Conservation (phyloP, 352 stramenopile species). For the Phytophthora tubulina region DNA sequence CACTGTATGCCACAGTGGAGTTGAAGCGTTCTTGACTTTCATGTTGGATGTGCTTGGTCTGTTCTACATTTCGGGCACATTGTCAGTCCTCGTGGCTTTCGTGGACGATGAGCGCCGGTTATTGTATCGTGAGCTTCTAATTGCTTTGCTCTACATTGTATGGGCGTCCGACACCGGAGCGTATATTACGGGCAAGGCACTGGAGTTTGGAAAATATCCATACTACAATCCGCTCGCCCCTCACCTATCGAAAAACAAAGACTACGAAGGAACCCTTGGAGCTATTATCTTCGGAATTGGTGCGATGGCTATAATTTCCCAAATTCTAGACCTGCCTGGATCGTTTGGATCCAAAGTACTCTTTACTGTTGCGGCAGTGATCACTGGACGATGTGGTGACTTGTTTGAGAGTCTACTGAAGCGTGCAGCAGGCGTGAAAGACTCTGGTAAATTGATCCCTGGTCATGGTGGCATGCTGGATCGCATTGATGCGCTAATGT, state of each 20-base stretch:
- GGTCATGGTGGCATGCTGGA: conserved; percentile 96
- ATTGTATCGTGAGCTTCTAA: conserved; percentile 63
- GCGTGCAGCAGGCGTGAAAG: conserved; percentile 94
- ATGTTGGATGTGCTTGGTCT: conserved; percentile 64
- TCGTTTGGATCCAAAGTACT: conserved; percentile 73
- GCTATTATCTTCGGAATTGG: conserved; percentile 80
- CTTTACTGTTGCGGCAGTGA: conserved; percentile 88
- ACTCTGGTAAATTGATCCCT: conserved; percentile 94
- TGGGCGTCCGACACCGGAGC: conserved; percentile 92
- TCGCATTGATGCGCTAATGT: conserved; percentile 96
- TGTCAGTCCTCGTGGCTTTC: conserved; percentile 62
- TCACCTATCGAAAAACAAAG: conserved; percentile 95
- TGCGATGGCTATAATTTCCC: conserved; percentile 77
- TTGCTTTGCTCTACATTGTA: conserved; percentile 71
- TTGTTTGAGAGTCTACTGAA: conserved; percentile 96
- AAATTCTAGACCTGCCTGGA: conserved; percentile 73
- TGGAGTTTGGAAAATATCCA: conserved; percentile 87
- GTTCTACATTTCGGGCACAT: conserved; percentile 61
- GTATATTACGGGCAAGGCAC: conserved; percentile 92
- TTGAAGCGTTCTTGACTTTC: conserved; percentile 49
- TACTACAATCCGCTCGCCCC: conserved; percentile 83
- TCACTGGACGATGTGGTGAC: conserved; percentile 94
- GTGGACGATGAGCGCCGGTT: conserved; percentile 60
- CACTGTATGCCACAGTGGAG: conserved; percentile 19
- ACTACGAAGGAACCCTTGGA: conserved; percentile 94